These are phyloP conservation scores for Eucalyptus regnans DNA, from an alignment of 345 rosid genomes.

Conservation along the genomic window DNA sequence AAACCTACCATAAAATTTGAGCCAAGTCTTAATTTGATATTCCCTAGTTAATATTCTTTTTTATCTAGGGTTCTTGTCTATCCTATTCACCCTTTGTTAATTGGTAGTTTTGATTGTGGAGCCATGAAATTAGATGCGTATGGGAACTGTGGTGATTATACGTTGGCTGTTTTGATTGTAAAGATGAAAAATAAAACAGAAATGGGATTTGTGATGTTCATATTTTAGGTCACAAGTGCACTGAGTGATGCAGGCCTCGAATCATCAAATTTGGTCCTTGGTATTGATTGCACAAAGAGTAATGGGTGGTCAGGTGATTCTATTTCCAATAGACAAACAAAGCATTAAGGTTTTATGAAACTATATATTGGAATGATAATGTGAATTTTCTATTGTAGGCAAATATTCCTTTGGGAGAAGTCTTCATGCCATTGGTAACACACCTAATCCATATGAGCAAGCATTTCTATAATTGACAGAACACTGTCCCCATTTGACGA, in stretches of 20 bases:
- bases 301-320: slow-evolving; percentile 64
- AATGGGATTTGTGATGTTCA: background rate
- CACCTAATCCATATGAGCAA: slow-evolving; percentile 82
- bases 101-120: background rate
- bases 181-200: background rate
- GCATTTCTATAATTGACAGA: slow-evolving; percentile 84
- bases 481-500: slow-evolving; percentile 89
- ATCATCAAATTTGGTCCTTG: slow-evolving; percentile 63
- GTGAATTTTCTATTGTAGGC: slow-evolving; percentile 27
- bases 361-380: background rate
- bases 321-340: background rate
- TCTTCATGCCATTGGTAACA: slow-evolving; percentile 66
- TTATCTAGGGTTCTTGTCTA: background rate
- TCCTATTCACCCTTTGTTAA: background rate
- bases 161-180: background rate
- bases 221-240: slow-evolving; percentile 40
- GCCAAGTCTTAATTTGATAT: background rate
- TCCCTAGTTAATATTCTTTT: background rate
- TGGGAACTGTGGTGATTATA: background rate
- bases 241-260: slow-evolving; percentile 72
- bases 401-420: slow-evolving; percentile 63
- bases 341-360: background rate
- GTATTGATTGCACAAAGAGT: slow-evolving; percentile 73
- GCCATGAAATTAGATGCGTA: background rate
- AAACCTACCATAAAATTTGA: background rate